Base-by-base conservation (phyloP, 768 basidiomycete species). In the Tricholoma saponaceum region DNA sequence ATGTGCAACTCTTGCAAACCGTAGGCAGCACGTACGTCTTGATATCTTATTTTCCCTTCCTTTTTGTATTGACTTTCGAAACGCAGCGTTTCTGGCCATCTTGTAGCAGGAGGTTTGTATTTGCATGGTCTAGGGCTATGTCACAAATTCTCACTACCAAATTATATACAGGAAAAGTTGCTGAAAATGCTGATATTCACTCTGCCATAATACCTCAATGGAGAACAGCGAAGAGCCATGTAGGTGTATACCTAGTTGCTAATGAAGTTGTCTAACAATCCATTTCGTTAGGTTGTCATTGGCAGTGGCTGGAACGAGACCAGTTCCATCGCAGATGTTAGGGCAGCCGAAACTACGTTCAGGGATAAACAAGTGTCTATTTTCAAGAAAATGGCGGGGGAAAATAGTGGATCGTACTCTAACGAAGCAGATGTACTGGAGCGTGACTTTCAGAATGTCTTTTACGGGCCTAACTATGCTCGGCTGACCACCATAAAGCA, bases 221-320 rank as follows among this genome's bases (percentile, higher is more conserved):
- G 75, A 60, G 74, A 52, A 67, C 64, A 1, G 74, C 75, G 0
- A 75, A 76, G 61, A 66, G 68, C 28, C 74, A 74, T 53, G 74
- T 74, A 52, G 39, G 71, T 61, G n/a, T n/a, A n/a, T n/a, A n/a
- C n/a, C n/a, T n/a, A n/a, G n/a, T n/a, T n/a, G n/a, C n/a, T n/a
- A n/a, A n/a, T 16, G 28, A 28, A 4, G 28, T 8, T 28, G 28
- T 28, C 28, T 28, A 28, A 28, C 28, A 28, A 28, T 28, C 28
- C 28, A 28, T 22, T 23, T 22, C 2, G 18, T 12, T 25, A 67
- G 66, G n/a, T 69, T 0, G 39, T 66, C 18, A 3, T 67, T 23
- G 43, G 44, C 3, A 63, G 58, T 37, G 1, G 1, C 4, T 67
- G 65, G 66, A 16, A 22, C 0, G 68, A 69, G 22, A 39, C 33